phyloP scores from a whole-genome alignment of 768 basidiomycete genomes.

The Rhodotorula taiwanensis region DNA sequence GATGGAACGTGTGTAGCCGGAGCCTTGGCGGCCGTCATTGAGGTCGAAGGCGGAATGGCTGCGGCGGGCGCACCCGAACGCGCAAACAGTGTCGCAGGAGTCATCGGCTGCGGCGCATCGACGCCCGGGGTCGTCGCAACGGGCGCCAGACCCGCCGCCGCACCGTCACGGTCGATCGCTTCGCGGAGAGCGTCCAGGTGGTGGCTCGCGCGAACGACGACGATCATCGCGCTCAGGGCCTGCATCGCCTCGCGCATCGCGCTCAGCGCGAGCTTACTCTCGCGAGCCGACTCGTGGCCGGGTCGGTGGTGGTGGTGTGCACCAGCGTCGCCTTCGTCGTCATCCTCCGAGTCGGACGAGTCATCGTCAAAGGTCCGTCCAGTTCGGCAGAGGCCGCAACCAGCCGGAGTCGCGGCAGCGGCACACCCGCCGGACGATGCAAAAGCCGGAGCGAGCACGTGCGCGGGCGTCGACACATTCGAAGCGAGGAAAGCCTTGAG shows the following conservation, averaged over 20 bases:
- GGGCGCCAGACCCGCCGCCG: background rate
- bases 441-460: constrained; percentile 17
- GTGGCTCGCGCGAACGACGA: constrained; percentile 34
- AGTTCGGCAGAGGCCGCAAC: constrained; percentile 37
- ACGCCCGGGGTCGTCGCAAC: background rate
- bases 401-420: background rate
- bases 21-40: background rate
- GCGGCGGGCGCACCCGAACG: background rate
- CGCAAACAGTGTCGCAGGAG: constrained; percentile 26
- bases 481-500: constrained; percentile 22
- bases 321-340: background rate
- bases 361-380: constrained; percentile 36
- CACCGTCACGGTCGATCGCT: constrained; percentile 19
- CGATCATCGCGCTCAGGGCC: constrained; percentile 35
- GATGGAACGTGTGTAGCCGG: background rate
- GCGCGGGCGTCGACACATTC: constrained; percentile 7
- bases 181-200: constrained; percentile 3
- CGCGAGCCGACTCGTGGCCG: background rate
- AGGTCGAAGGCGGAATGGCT: background rate
- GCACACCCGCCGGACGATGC: constrained; percentile 8
- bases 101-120: constrained; percentile 11
- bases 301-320: background rate
- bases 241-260: constrained; percentile 42
- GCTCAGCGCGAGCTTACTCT: constrained; percentile 30
- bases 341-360: constrained; percentile 28